phyloP scores from a whole-genome alignment of 2,329 filamentous ascomycete genomes.

The Fusarium longipes region DNA sequence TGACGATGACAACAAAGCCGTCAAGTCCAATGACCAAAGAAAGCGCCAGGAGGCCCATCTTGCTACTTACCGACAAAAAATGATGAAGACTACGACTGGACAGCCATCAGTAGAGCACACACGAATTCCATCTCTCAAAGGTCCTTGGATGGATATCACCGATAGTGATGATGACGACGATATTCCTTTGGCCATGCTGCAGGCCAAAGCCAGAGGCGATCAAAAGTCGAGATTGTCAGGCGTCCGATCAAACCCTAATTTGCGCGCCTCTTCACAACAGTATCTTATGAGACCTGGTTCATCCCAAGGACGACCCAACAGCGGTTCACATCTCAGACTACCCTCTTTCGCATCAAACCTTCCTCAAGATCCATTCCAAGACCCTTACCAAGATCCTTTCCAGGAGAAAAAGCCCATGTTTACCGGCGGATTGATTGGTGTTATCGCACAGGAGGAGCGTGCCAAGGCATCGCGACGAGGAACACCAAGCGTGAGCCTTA shows the following conservation, averaged over 20 bases:
- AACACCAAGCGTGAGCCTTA: constrained; percentile 12
- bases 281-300: constrained; percentile 34
- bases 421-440: constrained; percentile 20
- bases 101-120: constrained; percentile 7
- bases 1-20: constrained; percentile 6
- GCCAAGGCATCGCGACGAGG: constrained; percentile 30
- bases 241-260: constrained; percentile 29
- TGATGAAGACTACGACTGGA: constrained; percentile 35
- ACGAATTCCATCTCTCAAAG: constrained; percentile 5
- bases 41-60: constrained; percentile 32
- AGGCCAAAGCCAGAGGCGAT: constrained; percentile 1
- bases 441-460: constrained; percentile 32
- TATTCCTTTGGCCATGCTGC: constrained; percentile 30
- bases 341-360: constrained; percentile 29
- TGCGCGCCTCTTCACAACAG: constrained; percentile 25
- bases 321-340: constrained; percentile 11
- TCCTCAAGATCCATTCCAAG: constrained; percentile 35
- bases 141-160: constrained; percentile 8
- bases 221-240: constrained; percentile 12
- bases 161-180: constrained; percentile 27
- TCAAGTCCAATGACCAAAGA: constrained; percentile 21
- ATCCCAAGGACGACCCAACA: constrained; percentile 5
- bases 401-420: constrained; percentile 23
- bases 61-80: constrained; percentile 32
- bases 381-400: constrained; percentile 5